Evolutionary conservation across 352 stramenopile species (phyloP).

Genomic region (Stramenopiles sp.): DNA sequence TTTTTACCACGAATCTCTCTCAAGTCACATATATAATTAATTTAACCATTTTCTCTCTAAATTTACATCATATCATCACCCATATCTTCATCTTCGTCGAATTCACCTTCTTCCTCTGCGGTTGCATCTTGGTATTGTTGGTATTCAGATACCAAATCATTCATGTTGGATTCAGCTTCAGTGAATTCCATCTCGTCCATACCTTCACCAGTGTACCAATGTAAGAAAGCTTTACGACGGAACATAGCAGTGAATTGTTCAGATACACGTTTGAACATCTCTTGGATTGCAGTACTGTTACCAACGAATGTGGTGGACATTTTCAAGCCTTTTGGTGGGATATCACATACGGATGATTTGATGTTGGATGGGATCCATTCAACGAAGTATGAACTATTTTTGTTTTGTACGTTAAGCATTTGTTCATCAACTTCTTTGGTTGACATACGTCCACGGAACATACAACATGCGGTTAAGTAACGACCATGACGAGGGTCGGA

Average conservation of each 20-base stretch:
- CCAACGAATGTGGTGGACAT: slow-evolving; percentile 96
- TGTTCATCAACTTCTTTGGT: slow-evolving; percentile 97
- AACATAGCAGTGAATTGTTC: slow-evolving; percentile 99
- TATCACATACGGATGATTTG: slow-evolving; percentile 97
- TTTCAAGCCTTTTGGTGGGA: slow-evolving; percentile 89
- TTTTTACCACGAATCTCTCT: too few species aligned
- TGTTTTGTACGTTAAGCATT: slow-evolving; percentile 99
- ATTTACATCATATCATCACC: slow-evolving; percentile 40
- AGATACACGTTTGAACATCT: slow-evolving; percentile 98
- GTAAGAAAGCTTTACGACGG: slow-evolving; percentile 98
- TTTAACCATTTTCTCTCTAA: too few species aligned
- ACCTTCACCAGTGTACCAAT: slow-evolving; percentile 99
- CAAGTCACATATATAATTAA: too few species aligned
- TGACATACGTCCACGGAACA: slow-evolving; percentile 97
- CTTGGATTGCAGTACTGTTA: slow-evolving; percentile 97
- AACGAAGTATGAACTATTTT: slow-evolving; percentile 99
- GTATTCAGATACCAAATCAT: slow-evolving; percentile 99
- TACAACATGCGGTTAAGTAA: slow-evolving; percentile 95
- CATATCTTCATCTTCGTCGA: slow-evolving; percentile 75
- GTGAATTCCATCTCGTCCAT: slow-evolving; percentile 99
- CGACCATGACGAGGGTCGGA: slow-evolving; percentile 92
- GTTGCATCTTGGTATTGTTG: slow-evolving; percentile 99
- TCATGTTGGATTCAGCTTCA: slow-evolving; percentile 99
- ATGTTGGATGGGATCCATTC: slow-evolving; percentile 99
- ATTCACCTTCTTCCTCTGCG: slow-evolving; percentile 90